Evolutionary conservation across 164 flowering plant genomes (phyloP).

Genomic region (Kalanchoe fedtschenkoi): DNA sequence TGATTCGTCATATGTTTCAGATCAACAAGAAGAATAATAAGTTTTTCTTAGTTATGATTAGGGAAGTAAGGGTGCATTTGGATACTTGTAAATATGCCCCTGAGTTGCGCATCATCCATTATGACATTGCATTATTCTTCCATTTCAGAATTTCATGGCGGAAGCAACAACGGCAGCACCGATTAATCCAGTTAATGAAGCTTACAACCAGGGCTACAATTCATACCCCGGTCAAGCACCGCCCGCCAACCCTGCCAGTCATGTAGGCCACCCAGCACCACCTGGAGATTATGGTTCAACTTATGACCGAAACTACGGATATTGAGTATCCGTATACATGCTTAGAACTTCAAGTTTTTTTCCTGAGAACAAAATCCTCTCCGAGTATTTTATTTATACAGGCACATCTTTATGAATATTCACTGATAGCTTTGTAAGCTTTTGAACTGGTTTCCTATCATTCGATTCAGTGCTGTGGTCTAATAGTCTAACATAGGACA

Average conservation of each 20-base stretch:
- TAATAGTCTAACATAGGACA: too few relatives aligned
- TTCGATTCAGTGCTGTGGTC: too few relatives aligned
- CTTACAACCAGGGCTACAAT: slow-evolving; percentile 35
- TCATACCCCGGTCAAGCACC: slow-evolving; percentile 34
- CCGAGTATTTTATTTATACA: too few relatives aligned
- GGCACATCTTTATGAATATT: too few relatives aligned
- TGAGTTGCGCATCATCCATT: too few relatives aligned
- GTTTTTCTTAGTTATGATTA: not conserved
- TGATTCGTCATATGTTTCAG: not conserved
- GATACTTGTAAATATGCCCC: too few relatives aligned
- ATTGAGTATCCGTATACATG: slow-evolving; percentile 10
- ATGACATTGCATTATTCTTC: too few relatives aligned
- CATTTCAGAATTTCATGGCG: slow-evolving; percentile 44
- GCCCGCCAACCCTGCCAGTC: slow-evolving; percentile 18
- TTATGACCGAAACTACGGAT: slow-evolving; percentile 42
- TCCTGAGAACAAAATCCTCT: too few relatives aligned
- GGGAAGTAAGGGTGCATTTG: too few relatives aligned
- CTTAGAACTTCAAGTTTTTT: too few relatives aligned
- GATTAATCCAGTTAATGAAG: slow-evolving; percentile 19
- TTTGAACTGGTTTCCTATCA: too few relatives aligned
- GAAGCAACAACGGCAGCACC: slow-evolving; percentile 32
- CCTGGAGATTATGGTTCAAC: slow-evolving; percentile 36
- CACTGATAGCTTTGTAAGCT: too few relatives aligned
- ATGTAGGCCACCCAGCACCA: slow-evolving; percentile 21
- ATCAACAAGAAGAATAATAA: not conserved